Base-by-base conservation (phyloP, 2,329 filamentous ascomycete species). In the Ascochyta clinopodiicola region DNA sequence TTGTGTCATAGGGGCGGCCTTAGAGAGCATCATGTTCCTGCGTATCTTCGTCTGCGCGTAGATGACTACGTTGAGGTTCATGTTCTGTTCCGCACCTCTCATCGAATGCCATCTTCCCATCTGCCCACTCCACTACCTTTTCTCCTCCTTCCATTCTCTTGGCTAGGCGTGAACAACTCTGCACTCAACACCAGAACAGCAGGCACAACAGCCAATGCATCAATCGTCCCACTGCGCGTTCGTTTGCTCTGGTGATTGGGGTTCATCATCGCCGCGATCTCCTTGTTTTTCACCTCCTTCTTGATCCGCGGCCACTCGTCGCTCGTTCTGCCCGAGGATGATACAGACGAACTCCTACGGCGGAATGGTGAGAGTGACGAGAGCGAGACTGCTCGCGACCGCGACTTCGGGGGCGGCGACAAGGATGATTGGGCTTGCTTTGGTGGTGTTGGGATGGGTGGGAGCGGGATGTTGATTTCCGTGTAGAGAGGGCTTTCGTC, bases 151-250 rank as follows among this genome's bases (percentile, higher is more conserved):
- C 39, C 39, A 24, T 40, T 55, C 25, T 55, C 55, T 32, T 56
- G 39, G 36, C 60, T 63, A 4, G 73, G 73, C 44, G 72, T 75
- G 36, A 75, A 75, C 42, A 74, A 44, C 59, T 75, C 73, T 2
- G 73, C 70, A 27, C 67, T 67, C 60, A 75, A 35, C 32, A 75
- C 63, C 51, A 75, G 44, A 19, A 74, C 69, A 4, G 73, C 68
- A 1, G 73, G 73, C 13, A 74, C 67, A 35, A 75, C 68, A 7
- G 72, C 73, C 27, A 74, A 44, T n/a, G 72, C 73, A 56, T 71
- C 71, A 6, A 75, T 48, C 1, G 69, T 73, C 19, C 64, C 64
- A 0, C 60, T 63, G 29, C 68, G 48, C 2, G 42, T 58, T 44
- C 65, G 56, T 38, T 62, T 67, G n/a, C 48, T 57, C 36, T 55